phyloP scores from a whole-genome alignment of 345 rosid genomes.

The Salix purpurea region DNA sequence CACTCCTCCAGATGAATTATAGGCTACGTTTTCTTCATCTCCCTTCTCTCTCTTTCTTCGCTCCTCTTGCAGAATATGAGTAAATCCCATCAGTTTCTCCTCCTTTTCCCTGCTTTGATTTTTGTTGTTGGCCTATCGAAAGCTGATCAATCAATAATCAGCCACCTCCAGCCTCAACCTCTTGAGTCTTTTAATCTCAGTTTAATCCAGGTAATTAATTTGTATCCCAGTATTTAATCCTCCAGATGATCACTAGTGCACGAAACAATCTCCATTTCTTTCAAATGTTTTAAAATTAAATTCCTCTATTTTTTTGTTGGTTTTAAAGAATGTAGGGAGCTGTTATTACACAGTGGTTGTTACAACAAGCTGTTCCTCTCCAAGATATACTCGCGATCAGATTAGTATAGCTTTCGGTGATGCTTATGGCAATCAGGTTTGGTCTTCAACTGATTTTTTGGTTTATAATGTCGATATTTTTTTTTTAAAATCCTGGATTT shows the following conservation, averaged over 20 bases:
- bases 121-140: constrained; percentile 12
- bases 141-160: constrained; percentile 22
- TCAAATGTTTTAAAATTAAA: neutral
- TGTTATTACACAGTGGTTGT: constrained; percentile 39
- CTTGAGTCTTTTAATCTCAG: constrained; percentile 50
- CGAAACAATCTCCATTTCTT: neutral
- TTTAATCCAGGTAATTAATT: constrained; percentile 50
- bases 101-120: constrained; percentile 23
- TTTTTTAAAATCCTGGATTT: neutral
- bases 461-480: neutral
- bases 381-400: constrained; percentile 56
- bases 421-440: constrained; percentile 71
- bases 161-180: constrained; percentile 36
- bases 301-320: neutral
- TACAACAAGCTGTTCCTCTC: constrained; percentile 62
- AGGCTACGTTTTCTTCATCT: neutral
- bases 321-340: constrained; percentile 22
- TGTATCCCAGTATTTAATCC: neutral
- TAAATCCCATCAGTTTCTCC: constrained; percentile 7
- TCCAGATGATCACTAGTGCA: neutral
- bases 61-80: constrained; percentile 11
- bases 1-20: neutral
- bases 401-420: constrained; percentile 71
- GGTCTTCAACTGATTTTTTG: neutral
- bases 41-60: neutral